Base-by-base conservation (phyloP, 176 grass and related monocot species). In the Cocos nucifera region DNA sequence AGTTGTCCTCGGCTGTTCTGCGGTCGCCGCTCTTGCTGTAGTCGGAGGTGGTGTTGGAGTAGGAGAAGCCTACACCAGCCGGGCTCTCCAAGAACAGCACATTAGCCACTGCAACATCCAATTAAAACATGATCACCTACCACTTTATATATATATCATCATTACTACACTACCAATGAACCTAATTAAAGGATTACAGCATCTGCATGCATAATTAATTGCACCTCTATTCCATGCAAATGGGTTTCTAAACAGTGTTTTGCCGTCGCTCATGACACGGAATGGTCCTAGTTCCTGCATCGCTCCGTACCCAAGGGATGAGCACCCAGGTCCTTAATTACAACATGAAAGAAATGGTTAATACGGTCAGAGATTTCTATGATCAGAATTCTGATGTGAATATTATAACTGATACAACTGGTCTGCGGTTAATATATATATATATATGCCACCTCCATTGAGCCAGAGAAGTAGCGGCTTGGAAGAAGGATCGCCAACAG, bases 11-110 rank as follows among this genome's bases (percentile, higher is more conserved):
- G 0, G 83, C 91, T 5, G 91, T 96, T 65, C 15, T 56, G 62
- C 20, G 63, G 61, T 96, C 91, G 4, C 91, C 91, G 30, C 50
- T 58, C 56, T 58, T 66, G 26, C 30, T 4, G 54, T 96, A 96
- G 64, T 96, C 91, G 63, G 73, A 63, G 51, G 83, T 96, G 57
- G 83, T 82, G 78, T 96, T 96, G 4, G 91, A 96, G 86, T 96
- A 96, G 32, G 91, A 96, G 78, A 82, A 96, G 6, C 91, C 91
- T 16, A 90, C 91, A 25, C 91, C 91, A 1, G 80, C 83, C 15
- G 91, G 91, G 75, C 91, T 96, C 83, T 96, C 91, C 62, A 96
- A 29, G 72, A 96, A 96, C 70, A 96, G 19, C 69, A 90, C 83
- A 71, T 96, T 96, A 18, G 86, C 78, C 72, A 22, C 86, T 89